Evolutionary conservation across 2,329 filamentous ascomycete species (phyloP).

Genomic region (Tolypocladium cylindrosporum): DNA sequence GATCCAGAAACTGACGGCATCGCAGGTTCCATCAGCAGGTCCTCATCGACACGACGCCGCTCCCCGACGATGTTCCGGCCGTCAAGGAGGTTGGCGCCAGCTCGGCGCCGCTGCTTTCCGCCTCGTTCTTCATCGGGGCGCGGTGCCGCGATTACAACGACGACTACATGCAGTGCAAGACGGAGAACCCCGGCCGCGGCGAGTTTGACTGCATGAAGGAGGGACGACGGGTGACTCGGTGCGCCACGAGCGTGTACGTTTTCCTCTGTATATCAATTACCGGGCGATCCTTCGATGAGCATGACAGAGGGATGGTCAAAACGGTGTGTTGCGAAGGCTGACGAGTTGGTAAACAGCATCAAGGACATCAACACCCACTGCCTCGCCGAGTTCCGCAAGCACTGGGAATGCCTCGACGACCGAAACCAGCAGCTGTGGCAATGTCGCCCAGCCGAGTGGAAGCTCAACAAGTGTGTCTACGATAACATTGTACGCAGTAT

Average conservation of each 20-base stretch:
- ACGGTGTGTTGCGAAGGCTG: background rate
- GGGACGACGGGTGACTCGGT: conserved; percentile 90
- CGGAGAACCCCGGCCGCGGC: conserved; percentile 78
- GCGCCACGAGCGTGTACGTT: conserved; percentile 89
- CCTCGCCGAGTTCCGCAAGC: conserved; percentile 78
- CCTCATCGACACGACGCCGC: conserved; percentile 91
- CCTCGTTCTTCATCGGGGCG: conserved; percentile 93
- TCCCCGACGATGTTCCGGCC: conserved; percentile 82
- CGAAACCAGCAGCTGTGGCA: conserved; percentile 98
- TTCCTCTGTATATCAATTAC: no score
- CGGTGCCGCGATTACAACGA: conserved; percentile 94
- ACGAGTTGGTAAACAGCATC: conserved; percentile 43
- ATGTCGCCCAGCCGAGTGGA: conserved; percentile 79
- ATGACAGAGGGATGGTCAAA: background rate
- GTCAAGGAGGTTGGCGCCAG: conserved; percentile 90
- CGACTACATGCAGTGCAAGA: conserved; percentile 99
- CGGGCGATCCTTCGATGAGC: background rate
- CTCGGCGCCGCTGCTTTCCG: conserved; percentile 84
- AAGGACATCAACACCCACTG: conserved; percentile 96
- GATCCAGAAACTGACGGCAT: conserved; percentile 13
- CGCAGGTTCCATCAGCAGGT: conserved; percentile 85
- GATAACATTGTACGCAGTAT: conserved; percentile 71
- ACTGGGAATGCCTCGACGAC: conserved; percentile 94
- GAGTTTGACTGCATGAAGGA: conserved; percentile 95
- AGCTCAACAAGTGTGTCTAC: conserved; percentile 90